Base-by-base conservation (phyloP, 2,329 filamentous ascomycete species). In the Ascochyta clinopodiicola region DNA sequence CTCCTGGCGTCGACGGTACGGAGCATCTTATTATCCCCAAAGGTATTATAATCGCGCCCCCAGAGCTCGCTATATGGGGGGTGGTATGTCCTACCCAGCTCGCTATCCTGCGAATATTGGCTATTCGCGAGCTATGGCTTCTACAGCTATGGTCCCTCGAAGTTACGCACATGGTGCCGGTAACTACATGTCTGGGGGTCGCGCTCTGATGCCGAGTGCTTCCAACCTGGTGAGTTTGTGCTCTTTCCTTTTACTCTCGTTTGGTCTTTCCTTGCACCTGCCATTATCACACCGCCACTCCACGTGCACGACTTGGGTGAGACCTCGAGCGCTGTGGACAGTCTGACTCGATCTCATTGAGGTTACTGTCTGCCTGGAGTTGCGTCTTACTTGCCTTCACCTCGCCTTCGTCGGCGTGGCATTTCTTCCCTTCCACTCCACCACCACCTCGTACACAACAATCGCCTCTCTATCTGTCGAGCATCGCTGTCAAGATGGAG, bases 11-110 rank as follows among this genome's bases (percentile, higher is more conserved):
- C 64, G 64, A 29, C 60, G 56, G 21, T 57, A 62, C 42, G 69
- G 64, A 21, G 61, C 61, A 29, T 49, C 64, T 4, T 72, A 72
- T 59, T 72, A 71, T 45, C 69, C 69, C 15, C 51, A 62, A 4
- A 57, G 57, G 19, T 72, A 72, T 60, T 72, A 71, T 44, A 13
- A 39, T 46, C 57, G 59, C 9, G 53, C 59, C 17, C 69, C 63
- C 21, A 17, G 24, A 35, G 56, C 46, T 31, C 56, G 51, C 35
- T 60, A 60, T 29, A 45, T 51, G 15, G 43, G 44, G 22, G 39
- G 37, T 25, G 50, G 36, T 22, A 15, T 55, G n/a, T 38, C 27
- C 4, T 32, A 56, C 29, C 49, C 61, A 37, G 54, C 55, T 24
- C 57, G 55, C 7, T 53, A 60, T 32, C 42, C 56, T 8, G 43